These are phyloP conservation scores for Adansonia rubrostipa DNA, from an alignment of 441 rosid genomes.

Conservation along the genomic window DNA sequence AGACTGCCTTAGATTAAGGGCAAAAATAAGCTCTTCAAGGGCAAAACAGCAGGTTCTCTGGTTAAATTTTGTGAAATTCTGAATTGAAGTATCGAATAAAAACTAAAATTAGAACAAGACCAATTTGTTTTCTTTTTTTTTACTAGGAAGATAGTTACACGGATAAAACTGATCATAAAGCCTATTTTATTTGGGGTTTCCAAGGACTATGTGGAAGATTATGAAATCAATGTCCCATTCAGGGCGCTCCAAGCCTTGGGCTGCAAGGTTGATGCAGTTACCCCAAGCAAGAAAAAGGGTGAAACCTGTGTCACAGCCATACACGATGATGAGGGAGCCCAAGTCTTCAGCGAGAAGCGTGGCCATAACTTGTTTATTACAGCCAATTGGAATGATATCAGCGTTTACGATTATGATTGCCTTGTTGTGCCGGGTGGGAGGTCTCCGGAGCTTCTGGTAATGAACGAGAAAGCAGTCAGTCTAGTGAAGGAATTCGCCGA, in stretches of 20 bases:
- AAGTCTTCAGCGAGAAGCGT: slow-evolving; percentile 47
- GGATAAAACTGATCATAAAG: neutral
- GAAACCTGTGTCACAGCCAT: slow-evolving; percentile 50
- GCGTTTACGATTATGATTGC: slow-evolving; percentile 47
- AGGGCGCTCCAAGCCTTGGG: slow-evolving; percentile 56
- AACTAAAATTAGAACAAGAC: neutral
- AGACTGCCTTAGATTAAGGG: slow-evolving; percentile 12
- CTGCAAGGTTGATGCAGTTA: slow-evolving; percentile 48
- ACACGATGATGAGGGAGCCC: slow-evolving; percentile 50
- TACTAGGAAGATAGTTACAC: neutral
- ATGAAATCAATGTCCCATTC: slow-evolving; percentile 50
- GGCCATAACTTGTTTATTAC: slow-evolving; percentile 51
- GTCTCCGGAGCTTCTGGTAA: slow-evolving; percentile 50
- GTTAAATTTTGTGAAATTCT: neutral
- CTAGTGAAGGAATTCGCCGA: slow-evolving; percentile 44
- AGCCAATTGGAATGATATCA: slow-evolving; percentile 43
- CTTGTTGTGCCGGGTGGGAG: slow-evolving; percentile 56
- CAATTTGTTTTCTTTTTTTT: neutral
- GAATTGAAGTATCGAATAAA: neutral
- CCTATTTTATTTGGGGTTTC: neutral
- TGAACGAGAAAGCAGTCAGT: slow-evolving; percentile 41
- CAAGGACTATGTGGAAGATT: slow-evolving; percentile 61
- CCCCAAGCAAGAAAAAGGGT: slow-evolving; percentile 54
- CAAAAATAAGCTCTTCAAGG: neutral
- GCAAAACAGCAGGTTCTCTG: neutral